Evolutionary conservation across 495 filamentous ascomycete species (phyloP), one percentile per base, ranked within the genome.

Genomic region (Neurospora sp.): DNA sequence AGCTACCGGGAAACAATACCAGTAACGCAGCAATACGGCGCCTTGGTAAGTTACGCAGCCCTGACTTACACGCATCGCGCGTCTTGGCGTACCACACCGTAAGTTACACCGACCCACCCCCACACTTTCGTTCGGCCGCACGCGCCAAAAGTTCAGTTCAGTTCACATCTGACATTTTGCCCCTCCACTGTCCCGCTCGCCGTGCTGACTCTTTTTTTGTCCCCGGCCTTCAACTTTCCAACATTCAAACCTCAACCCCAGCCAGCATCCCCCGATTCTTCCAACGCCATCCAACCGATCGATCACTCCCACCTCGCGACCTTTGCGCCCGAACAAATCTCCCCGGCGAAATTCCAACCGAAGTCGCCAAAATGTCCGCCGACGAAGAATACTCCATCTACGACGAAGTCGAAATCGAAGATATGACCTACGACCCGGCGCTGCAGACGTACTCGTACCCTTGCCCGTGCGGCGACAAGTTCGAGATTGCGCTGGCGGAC

Each of bases 341-440:
- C 46, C 5, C 23, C 48, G 5, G 11, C 48, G 4, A 59, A 48
- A 46, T 16, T 10, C 14, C 40, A 42, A 42, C 41, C 40, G 12
- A 41, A 46, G 31, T 31, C 48, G 37, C 35, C 27, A 85, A 79
- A 69, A 93, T 92, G 91, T 86, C 90, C 69, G 83, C 90, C 69
- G 83, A 86, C 69, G 89, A 90, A 46, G 82, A 86, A 69, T 80
- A 90, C 62, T 89, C 91, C 72, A 92, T 97, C 78, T 99, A 99
- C 86, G 96, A 99, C 82, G 95, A 99, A 83, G 94, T 99, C 84
- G 96, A 99, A 81, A 98, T 99, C 87, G 96, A 99, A 81, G 96
- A 99, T 81, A 97, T 98, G 92, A 96, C 93, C 79, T 99, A 89
- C 82, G 94, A 99, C 82, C 83, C 90, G 35, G 86, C 86, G 4